phyloP scores from a whole-genome alignment of 257 asterid genomes.

The Solanum sejunctum region DNA sequence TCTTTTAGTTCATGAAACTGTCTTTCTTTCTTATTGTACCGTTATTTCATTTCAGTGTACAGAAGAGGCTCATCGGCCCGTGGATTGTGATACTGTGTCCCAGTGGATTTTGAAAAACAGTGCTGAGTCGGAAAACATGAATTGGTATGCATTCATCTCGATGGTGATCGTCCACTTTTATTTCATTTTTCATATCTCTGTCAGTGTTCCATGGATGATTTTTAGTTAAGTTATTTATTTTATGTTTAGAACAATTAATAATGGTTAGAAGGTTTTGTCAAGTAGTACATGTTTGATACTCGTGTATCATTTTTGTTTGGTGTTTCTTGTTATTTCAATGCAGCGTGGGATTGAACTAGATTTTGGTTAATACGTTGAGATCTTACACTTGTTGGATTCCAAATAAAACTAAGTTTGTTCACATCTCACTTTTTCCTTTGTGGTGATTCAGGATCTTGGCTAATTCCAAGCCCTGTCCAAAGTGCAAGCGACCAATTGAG shows the following conservation, averaged over 20 bases:
- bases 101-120: slow-evolving; percentile 93
- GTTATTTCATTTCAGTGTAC: slow-evolving; percentile 54
- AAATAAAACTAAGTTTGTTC: neutral
- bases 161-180: neutral
- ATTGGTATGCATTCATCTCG: slow-evolving; percentile 40
- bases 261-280: neutral
- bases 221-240: neutral
- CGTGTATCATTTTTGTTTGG: neutral
- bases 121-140: slow-evolving; percentile 99
- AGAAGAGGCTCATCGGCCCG: slow-evolving; percentile 99
- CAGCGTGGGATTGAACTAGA: neutral
- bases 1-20: neutral
- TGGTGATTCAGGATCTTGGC: slow-evolving; percentile 74
- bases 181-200: neutral
- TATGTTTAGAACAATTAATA: neutral
- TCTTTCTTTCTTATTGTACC: slow-evolving; percentile 1
- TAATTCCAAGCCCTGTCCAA: slow-evolving; percentile 98
- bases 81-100: slow-evolving; percentile 85
- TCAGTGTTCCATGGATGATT: neutral
- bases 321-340: neutral
- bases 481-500: slow-evolving; percentile 99
- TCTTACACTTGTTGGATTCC: neutral
- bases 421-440: neutral
- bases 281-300: neutral
- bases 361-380: neutral